Evolutionary conservation across 2,329 filamentous ascomycete species (phyloP), one percentile per base, ranked within the genome.

Genomic region (Penicillium occitanis): DNA sequence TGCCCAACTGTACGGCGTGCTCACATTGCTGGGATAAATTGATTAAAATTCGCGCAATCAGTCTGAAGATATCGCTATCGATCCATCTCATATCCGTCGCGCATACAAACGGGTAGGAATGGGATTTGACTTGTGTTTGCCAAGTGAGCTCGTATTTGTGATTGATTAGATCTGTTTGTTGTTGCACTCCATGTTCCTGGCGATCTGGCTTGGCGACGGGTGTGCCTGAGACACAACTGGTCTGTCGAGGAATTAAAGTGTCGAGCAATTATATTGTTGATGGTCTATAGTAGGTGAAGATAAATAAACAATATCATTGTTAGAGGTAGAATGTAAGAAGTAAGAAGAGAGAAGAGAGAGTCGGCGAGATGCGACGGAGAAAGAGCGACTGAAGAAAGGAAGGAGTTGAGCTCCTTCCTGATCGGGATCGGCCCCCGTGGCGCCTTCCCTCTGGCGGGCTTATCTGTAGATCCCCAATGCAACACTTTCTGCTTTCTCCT

Each of bases 341-440:
- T 1, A 14, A 28, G 19, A 50, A 14, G 22, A 48, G 46, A 37
- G 8, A 50, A 10, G 25, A 13, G 22, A 17, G 17, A 42, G 17
- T 19, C 42, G 7, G 10, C 25, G 10, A 13, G 4, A 14, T 3
- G 10, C 13, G n/a, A 57, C 2, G 19, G 25, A 37, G 51, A 35
- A 35, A 19, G 25, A 28, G 28, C 11, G 51, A n/a, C 22, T 25
- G 51, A 28, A 33, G 11, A 14, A 10, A 42, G 37, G 19, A 10
- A 28, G n/a, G 57, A 42, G 40, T 33, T 60, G 57, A 44, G 57
- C 57, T 60, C 57, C 57, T 60, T 60, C 57, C 57, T 28, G 40
- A 44, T 60, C 19, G 37, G 57, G 57, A 17, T 13, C 22, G 22
- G 35, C 57, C 40, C 53, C 57, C 57, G 14, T 30, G 46, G 57